Evolutionary conservation across 2,329 filamentous ascomycete genomes (phyloP).

Genomic region (Claviceps cyperi): DNA sequence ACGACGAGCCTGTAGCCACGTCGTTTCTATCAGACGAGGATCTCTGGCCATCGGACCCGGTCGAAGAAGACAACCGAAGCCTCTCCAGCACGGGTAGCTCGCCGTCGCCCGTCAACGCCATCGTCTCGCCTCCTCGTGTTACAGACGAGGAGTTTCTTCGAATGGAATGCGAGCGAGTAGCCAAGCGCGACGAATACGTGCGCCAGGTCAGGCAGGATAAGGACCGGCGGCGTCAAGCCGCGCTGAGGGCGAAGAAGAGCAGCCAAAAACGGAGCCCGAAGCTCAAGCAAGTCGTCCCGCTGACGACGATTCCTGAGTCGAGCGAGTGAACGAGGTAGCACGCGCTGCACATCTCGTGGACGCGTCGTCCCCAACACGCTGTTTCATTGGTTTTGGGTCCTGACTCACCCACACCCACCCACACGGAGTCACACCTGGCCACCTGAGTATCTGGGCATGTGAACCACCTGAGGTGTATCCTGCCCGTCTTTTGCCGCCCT

Average conservation of each 20-base stretch:
- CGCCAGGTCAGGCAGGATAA: constrained; percentile 37
- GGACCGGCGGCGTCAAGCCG: constrained; percentile 33
- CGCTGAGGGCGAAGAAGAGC: constrained; percentile 19
- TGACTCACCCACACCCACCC: not conserved
- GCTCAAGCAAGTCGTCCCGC: constrained; percentile 28
- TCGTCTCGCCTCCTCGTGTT: constrained; percentile 20
- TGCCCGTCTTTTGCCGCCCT: too few species aligned
- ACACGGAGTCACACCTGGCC: not conserved
- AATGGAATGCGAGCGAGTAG: constrained; percentile 34
- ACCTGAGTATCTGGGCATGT: too few species aligned
- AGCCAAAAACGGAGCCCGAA: constrained; percentile 36
- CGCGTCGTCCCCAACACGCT: not conserved
- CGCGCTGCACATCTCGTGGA: not conserved
- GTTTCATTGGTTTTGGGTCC: constrained; percentile 1
- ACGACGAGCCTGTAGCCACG: constrained; percentile 30
- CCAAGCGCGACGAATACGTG: constrained; percentile 37
- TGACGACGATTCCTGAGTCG: constrained; percentile 41
- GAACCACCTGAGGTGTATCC: too few species aligned
- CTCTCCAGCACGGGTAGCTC: constrained; percentile 30
- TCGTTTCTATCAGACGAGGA: constrained; percentile 51
- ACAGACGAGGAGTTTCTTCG: constrained; percentile 34
- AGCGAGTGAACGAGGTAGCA: constrained; percentile 6
- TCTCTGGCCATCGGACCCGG: constrained; percentile 37
- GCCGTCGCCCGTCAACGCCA: constrained; percentile 18
- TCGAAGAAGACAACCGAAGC: constrained; percentile 35